Evolutionary conservation across 225 moss, liverwort and hornwort species (phyloP).

Genomic region (Takakia lepidozioides): DNA sequence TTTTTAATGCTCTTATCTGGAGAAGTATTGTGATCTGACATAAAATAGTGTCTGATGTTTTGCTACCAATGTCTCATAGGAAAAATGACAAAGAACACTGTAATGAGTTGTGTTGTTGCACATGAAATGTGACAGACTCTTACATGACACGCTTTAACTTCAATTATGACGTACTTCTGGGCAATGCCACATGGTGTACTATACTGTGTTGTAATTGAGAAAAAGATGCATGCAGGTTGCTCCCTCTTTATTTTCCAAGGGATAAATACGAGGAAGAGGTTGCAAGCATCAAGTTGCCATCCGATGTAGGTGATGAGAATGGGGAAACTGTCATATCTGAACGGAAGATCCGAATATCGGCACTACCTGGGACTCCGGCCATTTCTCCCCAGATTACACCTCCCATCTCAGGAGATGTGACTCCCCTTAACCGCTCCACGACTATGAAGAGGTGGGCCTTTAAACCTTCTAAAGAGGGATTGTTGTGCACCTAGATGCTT

Average conservation of each 20-base stretch:
- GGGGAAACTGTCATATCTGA: constrained; percentile 92
- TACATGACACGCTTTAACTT: no score
- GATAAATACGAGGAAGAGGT: constrained; percentile 84
- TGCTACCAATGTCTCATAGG: no score
- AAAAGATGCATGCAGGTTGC: constrained; percentile 50
- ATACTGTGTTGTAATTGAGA: not conserved
- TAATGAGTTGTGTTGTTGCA: no score
- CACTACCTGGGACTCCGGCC: constrained; percentile 56
- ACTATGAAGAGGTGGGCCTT: constrained; percentile 46
- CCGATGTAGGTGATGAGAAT: constrained; percentile 97
- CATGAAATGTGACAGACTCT: no score
- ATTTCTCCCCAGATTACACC: constrained; percentile 30
- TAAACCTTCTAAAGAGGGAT: no score
- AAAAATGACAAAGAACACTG: no score
- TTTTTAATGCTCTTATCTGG: no score
- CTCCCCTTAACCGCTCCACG: constrained; percentile 30
- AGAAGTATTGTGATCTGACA: no score
- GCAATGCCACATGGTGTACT: no score
- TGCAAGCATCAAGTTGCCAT: constrained; percentile 68
- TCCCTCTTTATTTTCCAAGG: constrained; percentile 93
- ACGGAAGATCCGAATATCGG: constrained; percentile 98
- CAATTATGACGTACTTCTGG: no score
- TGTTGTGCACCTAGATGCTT: not conserved
- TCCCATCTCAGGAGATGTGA: constrained; percentile 38
- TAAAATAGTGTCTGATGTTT: no score